Evolutionary conservation across 2,329 filamentous ascomycete species (phyloP).

Genomic region (Talaromyces sp.): DNA sequence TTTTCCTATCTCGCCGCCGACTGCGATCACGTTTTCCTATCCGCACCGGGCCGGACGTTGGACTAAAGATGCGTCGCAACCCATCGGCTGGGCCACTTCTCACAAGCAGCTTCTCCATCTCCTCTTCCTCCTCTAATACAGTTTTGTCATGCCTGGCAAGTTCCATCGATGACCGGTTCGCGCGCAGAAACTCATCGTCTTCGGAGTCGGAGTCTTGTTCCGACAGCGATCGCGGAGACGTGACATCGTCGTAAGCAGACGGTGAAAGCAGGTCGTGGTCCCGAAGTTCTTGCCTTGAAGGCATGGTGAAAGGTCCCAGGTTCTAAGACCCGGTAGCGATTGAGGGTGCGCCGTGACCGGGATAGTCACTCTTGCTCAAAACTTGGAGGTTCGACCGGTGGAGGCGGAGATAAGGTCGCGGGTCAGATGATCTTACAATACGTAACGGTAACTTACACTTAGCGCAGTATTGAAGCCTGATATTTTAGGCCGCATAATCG

Average conservation of each 20-base stretch:
- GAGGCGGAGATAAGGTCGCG: conserved; percentile 6
- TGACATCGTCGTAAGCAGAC: conserved; percentile 65
- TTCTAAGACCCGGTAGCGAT: neutral
- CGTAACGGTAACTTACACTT: conserved; percentile 11
- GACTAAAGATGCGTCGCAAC: conserved; percentile 43
- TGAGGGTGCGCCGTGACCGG: neutral
- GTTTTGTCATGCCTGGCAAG: conserved; percentile 67
- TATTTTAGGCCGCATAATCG: neutral
- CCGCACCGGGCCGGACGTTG: conserved; percentile 49
- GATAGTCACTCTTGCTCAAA: neutral
- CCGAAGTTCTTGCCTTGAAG: conserved; percentile 24
- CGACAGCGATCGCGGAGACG: conserved; percentile 60
- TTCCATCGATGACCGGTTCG: conserved; percentile 67
- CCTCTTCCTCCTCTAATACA: conserved; percentile 73
- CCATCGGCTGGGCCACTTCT: conserved; percentile 39
- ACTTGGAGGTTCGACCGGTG: neutral
- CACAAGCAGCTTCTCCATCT: conserved; percentile 51
- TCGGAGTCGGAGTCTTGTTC: conserved; percentile 76
- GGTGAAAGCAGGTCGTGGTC: conserved; percentile 60
- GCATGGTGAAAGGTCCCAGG: conserved; percentile 18
- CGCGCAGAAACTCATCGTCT: conserved; percentile 67
- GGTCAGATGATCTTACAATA: conserved; percentile 9
- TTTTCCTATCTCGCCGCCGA: conserved; percentile 51
- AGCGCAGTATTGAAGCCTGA: neutral
- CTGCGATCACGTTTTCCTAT: conserved; percentile 55